A percentile compares a stretch with the other conserved stretches of the same genome.
Conservation (phyloP, 768 basidiomycete species). For the Suillus ampliporus region DNA sequence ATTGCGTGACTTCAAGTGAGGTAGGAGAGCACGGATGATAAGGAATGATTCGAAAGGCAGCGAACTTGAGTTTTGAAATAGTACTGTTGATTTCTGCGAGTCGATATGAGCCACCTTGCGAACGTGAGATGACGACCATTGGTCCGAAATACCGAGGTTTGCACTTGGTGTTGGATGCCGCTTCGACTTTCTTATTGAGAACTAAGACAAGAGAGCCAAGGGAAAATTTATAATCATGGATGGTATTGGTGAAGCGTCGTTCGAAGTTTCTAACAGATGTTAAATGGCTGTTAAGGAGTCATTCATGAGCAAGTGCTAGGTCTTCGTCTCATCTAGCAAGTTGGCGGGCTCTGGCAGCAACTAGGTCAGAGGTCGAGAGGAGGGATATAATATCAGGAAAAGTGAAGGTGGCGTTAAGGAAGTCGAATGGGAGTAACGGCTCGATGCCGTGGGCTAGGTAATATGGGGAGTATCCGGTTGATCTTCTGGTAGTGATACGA, state of each 20-base stretch:
- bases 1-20: constrained; percentile 1
- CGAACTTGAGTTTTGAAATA: neutral
- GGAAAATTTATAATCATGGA: constrained; percentile 32
- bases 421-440: too few relatives aligned
- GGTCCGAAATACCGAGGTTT: neutral
- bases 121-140: too few relatives aligned
- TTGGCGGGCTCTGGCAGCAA: too few relatives aligned
- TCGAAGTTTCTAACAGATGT: constrained; percentile 16
- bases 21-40: neutral
- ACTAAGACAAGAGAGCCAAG: constrained; percentile 21
- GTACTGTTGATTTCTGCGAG: neutral
- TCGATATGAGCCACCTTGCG: too few relatives aligned
- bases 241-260: constrained; percentile 17
- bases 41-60: too few relatives aligned
- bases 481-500: neutral
- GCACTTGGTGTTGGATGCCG: neutral
- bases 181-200: neutral
- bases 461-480: too few relatives aligned
- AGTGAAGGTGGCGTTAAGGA: too few relatives aligned
- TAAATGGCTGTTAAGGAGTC: neutral
- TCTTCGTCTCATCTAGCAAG: too few relatives aligned
- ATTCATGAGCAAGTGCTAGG: too few relatives aligned
- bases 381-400: too few relatives aligned
- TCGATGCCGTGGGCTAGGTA: too few relatives aligned
- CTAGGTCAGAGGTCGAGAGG: too few relatives aligned